These are phyloP conservation scores for Knufia petricola DNA, from an alignment of 2,329 filamentous ascomycete species.

Conservation along the genomic window DNA sequence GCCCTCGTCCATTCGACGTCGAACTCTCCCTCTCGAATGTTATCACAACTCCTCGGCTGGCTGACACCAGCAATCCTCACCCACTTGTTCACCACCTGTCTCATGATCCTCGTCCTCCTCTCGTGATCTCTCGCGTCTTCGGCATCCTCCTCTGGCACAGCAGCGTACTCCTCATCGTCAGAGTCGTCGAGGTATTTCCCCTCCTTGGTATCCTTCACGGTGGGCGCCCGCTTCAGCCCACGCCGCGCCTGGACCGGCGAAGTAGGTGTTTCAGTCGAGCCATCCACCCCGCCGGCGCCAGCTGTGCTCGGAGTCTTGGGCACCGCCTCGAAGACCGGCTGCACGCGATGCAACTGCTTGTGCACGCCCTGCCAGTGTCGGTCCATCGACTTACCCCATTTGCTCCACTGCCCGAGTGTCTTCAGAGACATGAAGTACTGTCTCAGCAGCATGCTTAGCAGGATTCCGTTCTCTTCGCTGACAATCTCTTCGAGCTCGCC, in stretches of 20 bases:
- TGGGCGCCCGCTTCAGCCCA: slow-evolving; percentile 32
- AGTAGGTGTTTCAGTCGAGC: neutral
- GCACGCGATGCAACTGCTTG: slow-evolving; percentile 43
- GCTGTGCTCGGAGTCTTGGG: slow-evolving; percentile 10
- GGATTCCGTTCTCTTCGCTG: slow-evolving; percentile 74
- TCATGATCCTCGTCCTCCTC: slow-evolving; percentile 14
- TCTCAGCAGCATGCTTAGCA: slow-evolving; percentile 75
- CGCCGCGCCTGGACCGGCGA: slow-evolving; percentile 3
- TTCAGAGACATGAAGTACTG: slow-evolving; percentile 87
- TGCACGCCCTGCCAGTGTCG: slow-evolving; percentile 60
- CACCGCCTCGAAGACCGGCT: slow-evolving; percentile 18
- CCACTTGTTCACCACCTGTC: slow-evolving; percentile 22
- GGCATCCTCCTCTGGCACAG: slow-evolving; percentile 5
- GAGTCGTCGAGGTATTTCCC: slow-evolving; percentile 33
- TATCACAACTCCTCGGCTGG: slow-evolving; percentile 16
- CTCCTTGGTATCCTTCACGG: slow-evolving; percentile 37
- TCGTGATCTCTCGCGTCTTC: slow-evolving; percentile 20
- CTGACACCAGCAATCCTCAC: slow-evolving; percentile 18
- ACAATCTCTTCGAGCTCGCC: slow-evolving; percentile 69
- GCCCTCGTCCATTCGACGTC: slow-evolving; percentile 33
- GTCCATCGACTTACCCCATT: slow-evolving; percentile 54
- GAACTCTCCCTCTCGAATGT: slow-evolving; percentile 18
- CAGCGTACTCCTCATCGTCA: slow-evolving; percentile 36
- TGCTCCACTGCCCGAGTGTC: slow-evolving; percentile 68
- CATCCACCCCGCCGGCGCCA: slow-evolving; percentile 5